Percentiles rank a stretch among this genome's conserved stretches.
Evolutionary conservation across 2,329 filamentous ascomycete species (phyloP).

Genomic region (Aspergillus ustus): DNA sequence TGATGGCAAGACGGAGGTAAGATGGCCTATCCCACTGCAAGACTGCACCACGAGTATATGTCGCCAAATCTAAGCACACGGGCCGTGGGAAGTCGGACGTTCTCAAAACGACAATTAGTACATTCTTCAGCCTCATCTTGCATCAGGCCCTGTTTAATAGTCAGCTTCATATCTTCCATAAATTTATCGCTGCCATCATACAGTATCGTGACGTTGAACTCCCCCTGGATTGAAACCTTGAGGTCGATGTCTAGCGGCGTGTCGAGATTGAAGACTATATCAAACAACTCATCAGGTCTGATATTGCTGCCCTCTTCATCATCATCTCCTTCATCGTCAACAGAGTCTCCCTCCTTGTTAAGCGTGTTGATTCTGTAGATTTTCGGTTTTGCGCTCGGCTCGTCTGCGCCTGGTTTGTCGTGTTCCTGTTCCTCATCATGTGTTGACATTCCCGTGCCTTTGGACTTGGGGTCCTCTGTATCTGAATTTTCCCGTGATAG

Average conservation of each 20-base stretch:
- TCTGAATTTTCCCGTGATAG: background rate
- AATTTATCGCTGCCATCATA: background rate
- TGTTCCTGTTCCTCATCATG: background rate
- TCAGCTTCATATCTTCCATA: background rate
- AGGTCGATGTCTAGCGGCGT: slow-evolving; percentile 4
- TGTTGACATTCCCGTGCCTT: background rate
- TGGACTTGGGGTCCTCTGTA: background rate
- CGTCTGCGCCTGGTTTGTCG: background rate
- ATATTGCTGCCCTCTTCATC: background rate
- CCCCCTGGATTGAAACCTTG: slow-evolving; percentile 3
- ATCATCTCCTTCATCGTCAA: background rate
- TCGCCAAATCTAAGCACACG: background rate
- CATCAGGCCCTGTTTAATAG: background rate
- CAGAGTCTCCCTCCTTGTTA: background rate
- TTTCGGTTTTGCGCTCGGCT: background rate
- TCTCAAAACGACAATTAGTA: background rate
- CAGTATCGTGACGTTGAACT: slow-evolving; percentile 6
- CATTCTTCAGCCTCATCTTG: background rate
- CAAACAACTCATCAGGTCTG: background rate
- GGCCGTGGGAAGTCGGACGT: background rate
- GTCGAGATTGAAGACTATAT: slow-evolving; percentile 1
- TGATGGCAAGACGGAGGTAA: background rate
- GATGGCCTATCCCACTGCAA: background rate
- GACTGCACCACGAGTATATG: background rate
- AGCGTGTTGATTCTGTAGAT: slow-evolving; percentile 3